phyloP scores from a whole-genome alignment of 2,329 filamentous ascomycete genomes.

The Leptographium flavum region DNA sequence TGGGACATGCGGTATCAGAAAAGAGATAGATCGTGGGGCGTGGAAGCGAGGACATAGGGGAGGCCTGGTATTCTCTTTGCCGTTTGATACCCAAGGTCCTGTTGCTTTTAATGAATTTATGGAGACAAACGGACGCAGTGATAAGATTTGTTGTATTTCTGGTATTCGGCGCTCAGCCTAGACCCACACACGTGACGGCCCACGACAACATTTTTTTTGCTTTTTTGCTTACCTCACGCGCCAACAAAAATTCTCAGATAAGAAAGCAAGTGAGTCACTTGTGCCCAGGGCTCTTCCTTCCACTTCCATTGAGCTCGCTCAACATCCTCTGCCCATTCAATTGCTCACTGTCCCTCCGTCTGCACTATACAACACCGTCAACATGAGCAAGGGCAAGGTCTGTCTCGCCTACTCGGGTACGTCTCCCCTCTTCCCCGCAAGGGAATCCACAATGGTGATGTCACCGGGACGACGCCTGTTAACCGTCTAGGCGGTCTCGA shows the following conservation, averaged over 20 bases:
- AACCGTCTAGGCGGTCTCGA: slow-evolving; percentile 11
- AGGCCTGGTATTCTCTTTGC: not conserved
- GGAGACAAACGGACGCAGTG: not conserved
- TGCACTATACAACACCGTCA: not conserved
- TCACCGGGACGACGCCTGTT: not conserved
- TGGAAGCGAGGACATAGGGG: not conserved
- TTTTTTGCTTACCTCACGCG: not conserved
- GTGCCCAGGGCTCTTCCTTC: not conserved
- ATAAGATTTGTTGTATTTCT: too few relatives aligned
- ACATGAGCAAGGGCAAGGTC: slow-evolving; percentile 19
- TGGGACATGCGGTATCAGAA: not conserved
- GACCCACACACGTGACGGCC: too few relatives aligned
- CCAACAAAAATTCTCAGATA: slow-evolving; percentile 4
- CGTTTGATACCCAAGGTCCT: not conserved
- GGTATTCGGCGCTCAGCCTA: too few relatives aligned
- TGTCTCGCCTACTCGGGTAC: slow-evolving; percentile 17
- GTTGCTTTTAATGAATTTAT: not conserved
- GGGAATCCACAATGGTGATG: not conserved
- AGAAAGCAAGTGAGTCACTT: slow-evolving; percentile 1
- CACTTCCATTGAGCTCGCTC: not conserved
- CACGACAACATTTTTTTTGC: not conserved
- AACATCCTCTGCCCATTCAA: not conserved
- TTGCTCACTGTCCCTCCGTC: not conserved
- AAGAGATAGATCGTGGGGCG: not conserved
- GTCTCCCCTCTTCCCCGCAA: not conserved